phyloP scores from a whole-genome alignment of 106 monocot genomes.

The Platanthera guangdongensis region DNA sequence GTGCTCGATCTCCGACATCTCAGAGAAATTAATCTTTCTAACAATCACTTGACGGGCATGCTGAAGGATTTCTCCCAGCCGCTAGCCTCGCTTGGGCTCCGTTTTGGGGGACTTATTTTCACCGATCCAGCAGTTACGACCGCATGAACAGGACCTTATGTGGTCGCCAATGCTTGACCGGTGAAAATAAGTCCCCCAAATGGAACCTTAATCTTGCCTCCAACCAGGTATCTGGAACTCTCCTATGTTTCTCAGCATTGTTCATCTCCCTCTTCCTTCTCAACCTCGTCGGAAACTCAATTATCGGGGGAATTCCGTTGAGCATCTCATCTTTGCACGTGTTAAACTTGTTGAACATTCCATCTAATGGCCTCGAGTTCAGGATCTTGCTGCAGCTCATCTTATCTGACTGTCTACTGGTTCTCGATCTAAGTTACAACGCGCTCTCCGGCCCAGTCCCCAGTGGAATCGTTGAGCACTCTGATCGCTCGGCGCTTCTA shows the following conservation, averaged over 20 bases:
- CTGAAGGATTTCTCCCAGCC: constrained; percentile 34
- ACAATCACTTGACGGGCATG: constrained; percentile 24
- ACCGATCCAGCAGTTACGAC: no score
- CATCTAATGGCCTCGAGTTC: constrained; percentile 54
- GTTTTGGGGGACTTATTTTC: no score
- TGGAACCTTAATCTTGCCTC: constrained; percentile 35
- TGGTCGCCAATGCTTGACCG: no score
- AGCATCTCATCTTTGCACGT: constrained; percentile 52
- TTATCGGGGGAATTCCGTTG: constrained; percentile 75
- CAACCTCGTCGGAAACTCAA: constrained; percentile 49
- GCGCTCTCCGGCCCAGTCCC: constrained; percentile 61
- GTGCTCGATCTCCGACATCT: constrained; percentile 27
- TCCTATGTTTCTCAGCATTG: constrained; percentile 53
- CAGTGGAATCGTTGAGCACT: constrained; percentile 31
- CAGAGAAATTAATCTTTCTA: constrained; percentile 33
- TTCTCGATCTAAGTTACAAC: constrained; percentile 78
- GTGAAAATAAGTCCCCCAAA: no score
- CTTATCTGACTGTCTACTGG: constrained; percentile 57
- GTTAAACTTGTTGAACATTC: constrained; percentile 60
- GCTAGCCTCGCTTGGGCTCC: no score
- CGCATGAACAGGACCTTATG: no score
- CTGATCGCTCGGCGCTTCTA: constrained; percentile 46
- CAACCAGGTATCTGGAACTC: constrained; percentile 52
- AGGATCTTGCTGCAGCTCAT: constrained; percentile 61
- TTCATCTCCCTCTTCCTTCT: constrained; percentile 33